Evolutionary conservation across 2,329 filamentous ascomycete genomes (phyloP).

Genomic region (Clonostachys solani): DNA sequence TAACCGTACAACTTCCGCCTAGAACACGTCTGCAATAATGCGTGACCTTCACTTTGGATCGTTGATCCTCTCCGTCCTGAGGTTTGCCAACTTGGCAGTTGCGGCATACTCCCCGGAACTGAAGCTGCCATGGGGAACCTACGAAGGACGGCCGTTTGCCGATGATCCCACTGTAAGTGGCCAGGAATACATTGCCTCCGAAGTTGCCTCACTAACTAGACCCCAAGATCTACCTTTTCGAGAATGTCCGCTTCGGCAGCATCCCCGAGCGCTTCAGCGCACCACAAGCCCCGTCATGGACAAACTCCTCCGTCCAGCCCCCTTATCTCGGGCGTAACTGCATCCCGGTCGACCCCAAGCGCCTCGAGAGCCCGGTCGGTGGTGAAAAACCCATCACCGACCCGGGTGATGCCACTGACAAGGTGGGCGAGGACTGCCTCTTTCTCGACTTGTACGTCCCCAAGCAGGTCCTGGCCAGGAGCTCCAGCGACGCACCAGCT

Average conservation of each 20-base stretch:
- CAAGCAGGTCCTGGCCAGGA: conserved; percentile 2
- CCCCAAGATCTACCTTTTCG: conserved; percentile 10
- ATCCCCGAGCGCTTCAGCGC: conserved; percentile 11
- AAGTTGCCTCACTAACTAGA: neutral
- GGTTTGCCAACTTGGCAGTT: too few species aligned
- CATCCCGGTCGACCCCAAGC: conserved; percentile 1
- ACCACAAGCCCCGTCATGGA: conserved; percentile 7
- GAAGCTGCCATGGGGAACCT: too few species aligned
- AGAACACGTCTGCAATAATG: too few species aligned
- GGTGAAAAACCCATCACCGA: conserved; percentile 5
- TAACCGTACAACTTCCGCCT: too few species aligned
- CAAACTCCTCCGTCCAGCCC: conserved; percentile 3
- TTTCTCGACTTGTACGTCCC: conserved; percentile 14
- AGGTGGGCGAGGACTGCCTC: conserved; percentile 11
- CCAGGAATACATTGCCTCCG: too few species aligned
- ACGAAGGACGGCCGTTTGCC: too few species aligned
- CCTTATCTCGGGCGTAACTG: conserved; percentile 6
- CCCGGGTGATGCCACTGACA: conserved; percentile 8
- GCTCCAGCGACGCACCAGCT: too few species aligned
- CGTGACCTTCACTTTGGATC: too few species aligned
- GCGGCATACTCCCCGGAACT: too few species aligned
- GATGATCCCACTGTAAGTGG: too few species aligned
- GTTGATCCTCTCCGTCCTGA: too few species aligned
- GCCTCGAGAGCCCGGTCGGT: conserved; percentile 7
- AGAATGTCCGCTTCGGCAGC: conserved; percentile 16